These are phyloP conservation scores for Zychaea mexicana DNA, from an alignment of 371 early-diverging fungal species.

Conservation along the genomic window DNA sequence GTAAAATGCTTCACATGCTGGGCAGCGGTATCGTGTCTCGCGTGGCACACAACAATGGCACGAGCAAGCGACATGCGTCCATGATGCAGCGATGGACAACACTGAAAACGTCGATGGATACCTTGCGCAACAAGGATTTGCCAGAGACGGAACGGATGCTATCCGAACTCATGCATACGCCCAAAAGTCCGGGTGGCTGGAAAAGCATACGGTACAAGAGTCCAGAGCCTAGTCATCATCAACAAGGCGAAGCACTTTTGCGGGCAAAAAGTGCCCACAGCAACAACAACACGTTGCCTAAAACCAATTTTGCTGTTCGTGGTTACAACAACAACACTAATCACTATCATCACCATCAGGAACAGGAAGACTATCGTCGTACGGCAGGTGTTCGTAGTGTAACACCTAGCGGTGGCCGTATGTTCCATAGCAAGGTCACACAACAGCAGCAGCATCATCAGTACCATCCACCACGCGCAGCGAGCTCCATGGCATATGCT, in stretches of 20 bases:
- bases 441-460: too few relatives aligned
- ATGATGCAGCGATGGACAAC: conserved; percentile 58
- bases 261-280: conserved; percentile 1
- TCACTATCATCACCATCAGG: not conserved
- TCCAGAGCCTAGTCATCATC: conserved; percentile 26
- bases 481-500: conserved; percentile 20
- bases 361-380: conserved; percentile 13
- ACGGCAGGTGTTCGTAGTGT: conserved; percentile 18
- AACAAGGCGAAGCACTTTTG: not conserved
- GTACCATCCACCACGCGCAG: conserved; percentile 21
- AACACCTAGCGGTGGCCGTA: conserved; percentile 23
- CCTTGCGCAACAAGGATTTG: conserved; percentile 47
- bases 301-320: not conserved
- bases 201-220: conserved; percentile 35
- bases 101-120: conserved; percentile 53
- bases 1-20: conserved; percentile 60
- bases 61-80: conserved; percentile 46
- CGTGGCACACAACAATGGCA: conserved; percentile 49
- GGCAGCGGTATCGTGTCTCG: conserved; percentile 60
- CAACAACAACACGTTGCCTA: conserved; percentile 5
- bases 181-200: conserved; percentile 25
- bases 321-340: not conserved
- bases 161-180: conserved; percentile 6
- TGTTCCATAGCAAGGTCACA: not conserved
- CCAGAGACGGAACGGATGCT: conserved; percentile 42